A percentile compares a stretch with the other conserved stretches of the same genome.
phyloP scores from a whole-genome alignment of 495 filamentous ascomycete species.

The Staphylotrichum longicolle region DNA sequence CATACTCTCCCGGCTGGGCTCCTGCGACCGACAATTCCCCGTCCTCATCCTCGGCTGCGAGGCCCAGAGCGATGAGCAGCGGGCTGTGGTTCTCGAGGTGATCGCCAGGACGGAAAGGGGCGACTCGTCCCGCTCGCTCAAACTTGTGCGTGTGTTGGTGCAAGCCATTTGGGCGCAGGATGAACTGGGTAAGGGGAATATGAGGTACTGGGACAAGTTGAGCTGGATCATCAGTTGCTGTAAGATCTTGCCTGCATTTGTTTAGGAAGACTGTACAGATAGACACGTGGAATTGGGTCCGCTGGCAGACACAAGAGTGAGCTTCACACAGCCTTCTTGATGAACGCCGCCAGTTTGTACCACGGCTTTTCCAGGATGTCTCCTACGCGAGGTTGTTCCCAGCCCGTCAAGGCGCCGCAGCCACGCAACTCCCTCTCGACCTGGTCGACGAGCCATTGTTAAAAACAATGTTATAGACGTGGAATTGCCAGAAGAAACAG shows the following conservation, averaged over 20 bases:
- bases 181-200: slow-evolving; percentile 34
- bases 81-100: slow-evolving; percentile 34
- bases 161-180: slow-evolving; percentile 41
- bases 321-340: no score
- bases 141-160: slow-evolving; percentile 31
- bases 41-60: slow-evolving; percentile 44
- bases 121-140: slow-evolving; percentile 28
- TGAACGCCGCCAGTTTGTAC: no score
- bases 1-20: slow-evolving; percentile 2
- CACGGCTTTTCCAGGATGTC: no score
- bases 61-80: slow-evolving; percentile 37
- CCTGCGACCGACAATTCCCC: slow-evolving; percentile 38
- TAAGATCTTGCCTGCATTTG: slow-evolving; percentile 34
- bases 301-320: no score
- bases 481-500: no score
- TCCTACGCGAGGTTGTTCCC: no score
- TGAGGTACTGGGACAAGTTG: slow-evolving; percentile 35
- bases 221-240: slow-evolving; percentile 32
- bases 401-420: no score
- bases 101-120: slow-evolving; percentile 32
- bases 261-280: slow-evolving; percentile 6
- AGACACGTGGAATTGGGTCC: no score
- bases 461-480: no score
- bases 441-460: no score
- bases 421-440: no score